A percentile compares a stretch with the other conserved stretches of the same genome.
These are phyloP conservation scores for Calonectria honghensis DNA, from an alignment of 2,329 filamentous ascomycete genomes.

Conservation along the genomic window DNA sequence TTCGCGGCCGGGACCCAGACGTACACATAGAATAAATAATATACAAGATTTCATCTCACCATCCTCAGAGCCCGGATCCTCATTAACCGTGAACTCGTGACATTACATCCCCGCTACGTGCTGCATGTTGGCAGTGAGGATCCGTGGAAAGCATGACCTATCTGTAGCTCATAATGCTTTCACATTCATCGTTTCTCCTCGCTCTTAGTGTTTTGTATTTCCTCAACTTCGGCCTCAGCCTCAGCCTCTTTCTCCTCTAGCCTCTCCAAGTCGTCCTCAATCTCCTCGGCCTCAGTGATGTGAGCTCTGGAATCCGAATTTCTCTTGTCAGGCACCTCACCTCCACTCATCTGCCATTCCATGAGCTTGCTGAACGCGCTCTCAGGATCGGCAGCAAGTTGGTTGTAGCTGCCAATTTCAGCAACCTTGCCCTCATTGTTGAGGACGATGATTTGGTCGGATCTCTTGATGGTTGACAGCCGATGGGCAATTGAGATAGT, in stretches of 20 bases:
- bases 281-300: constrained; percentile 71
- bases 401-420: constrained; percentile 89
- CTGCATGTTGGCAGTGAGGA: constrained; percentile 16
- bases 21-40: constrained; percentile 56
- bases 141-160: constrained; percentile 21
- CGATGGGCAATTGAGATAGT: constrained; percentile 98
- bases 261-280: constrained; percentile 69
- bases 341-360: constrained; percentile 98
- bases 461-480: constrained; percentile 96
- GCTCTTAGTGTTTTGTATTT: constrained; percentile 37
- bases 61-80: constrained; percentile 29
- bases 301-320: constrained; percentile 60
- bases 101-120: constrained; percentile 47
- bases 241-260: constrained; percentile 59
- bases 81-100: constrained; percentile 26
- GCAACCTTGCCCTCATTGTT: constrained; percentile 91
- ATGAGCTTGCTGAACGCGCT: constrained; percentile 96
- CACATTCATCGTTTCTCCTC: constrained; percentile 48
- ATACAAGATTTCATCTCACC: constrained; percentile 54
- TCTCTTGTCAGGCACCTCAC: constrained; percentile 73
- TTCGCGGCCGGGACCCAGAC: constrained; percentile 51
- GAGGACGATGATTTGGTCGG: constrained; percentile 95
- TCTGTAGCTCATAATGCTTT: constrained; percentile 36
- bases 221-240: constrained; percentile 54
- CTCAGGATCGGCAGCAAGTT: constrained; percentile 82